A percentile compares a stretch with the other conserved stretches of the same genome.
phyloP scores from a whole-genome alignment of 78 protist species.

The Polysphondylium violaceum region DNA sequence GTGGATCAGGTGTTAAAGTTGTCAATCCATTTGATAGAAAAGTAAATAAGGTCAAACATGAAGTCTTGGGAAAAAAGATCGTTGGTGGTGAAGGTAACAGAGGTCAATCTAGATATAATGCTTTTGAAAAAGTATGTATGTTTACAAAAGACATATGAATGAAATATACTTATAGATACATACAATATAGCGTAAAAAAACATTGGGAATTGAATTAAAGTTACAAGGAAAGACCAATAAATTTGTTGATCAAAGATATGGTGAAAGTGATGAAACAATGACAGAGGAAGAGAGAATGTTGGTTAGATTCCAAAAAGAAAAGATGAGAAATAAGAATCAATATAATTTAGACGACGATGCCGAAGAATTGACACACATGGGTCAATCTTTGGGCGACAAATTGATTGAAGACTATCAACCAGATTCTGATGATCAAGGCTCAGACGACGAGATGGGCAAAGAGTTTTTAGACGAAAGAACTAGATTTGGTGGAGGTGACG shows the following conservation, averaged over 20 bases:
- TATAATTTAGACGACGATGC: slow-evolving; percentile 71
- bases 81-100: slow-evolving; percentile 45
- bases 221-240: slow-evolving; percentile 38
- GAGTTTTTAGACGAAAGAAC: slow-evolving; percentile 1
- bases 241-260: slow-evolving; percentile 69
- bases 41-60: slow-evolving; percentile 41
- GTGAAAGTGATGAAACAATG: slow-evolving; percentile 55
- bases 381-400: slow-evolving; percentile 54
- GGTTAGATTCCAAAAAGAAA: slow-evolving; percentile 75
- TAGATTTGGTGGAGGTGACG: slow-evolving; percentile 55
- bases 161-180: not conserved
- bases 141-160: slow-evolving; percentile 9
- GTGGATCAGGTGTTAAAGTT: slow-evolving; percentile 11
- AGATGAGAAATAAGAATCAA: slow-evolving; percentile 47
- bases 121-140: slow-evolving; percentile 77
- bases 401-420: slow-evolving; percentile 20
- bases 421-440: slow-evolving; percentile 16
- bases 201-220: slow-evolving; percentile 65
- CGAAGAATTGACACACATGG: slow-evolving; percentile 52
- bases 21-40: slow-evolving; percentile 80
- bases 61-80: slow-evolving; percentile 37
- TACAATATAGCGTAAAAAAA: slow-evolving; percentile 56
- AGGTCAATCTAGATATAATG: slow-evolving; percentile 83
- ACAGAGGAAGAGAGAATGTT: slow-evolving; percentile 79
- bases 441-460: slow-evolving; percentile 39